phyloP scores from a whole-genome alignment of 2,329 filamentous ascomycete species.

The Talaromyces sp. region DNA sequence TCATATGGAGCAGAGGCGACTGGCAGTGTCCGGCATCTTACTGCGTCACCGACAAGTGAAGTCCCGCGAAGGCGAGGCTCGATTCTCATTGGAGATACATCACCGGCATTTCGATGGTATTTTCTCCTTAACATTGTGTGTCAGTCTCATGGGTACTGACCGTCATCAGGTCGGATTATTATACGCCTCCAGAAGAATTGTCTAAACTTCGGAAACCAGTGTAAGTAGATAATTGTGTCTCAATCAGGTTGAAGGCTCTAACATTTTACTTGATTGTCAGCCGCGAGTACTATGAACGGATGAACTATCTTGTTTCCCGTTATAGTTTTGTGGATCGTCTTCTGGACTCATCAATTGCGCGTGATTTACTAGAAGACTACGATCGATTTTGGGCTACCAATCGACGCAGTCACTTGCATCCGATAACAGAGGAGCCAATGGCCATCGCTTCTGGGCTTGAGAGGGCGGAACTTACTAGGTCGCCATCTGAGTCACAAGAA shows the following conservation, averaged over 20 bases:
- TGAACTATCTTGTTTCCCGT: conserved; percentile 82
- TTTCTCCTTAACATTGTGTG: too few relatives aligned
- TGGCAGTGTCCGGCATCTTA: background rate
- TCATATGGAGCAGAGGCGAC: background rate
- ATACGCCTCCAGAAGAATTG: conserved; percentile 74
- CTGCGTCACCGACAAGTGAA: background rate
- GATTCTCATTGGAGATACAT: conserved; percentile 83
- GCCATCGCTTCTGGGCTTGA: conserved; percentile 23
- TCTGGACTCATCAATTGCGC: conserved; percentile 86
- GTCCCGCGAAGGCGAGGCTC: conserved; percentile 52
- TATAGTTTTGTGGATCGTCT: conserved; percentile 91
- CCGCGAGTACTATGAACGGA: conserved; percentile 82
- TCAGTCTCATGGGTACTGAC: background rate
- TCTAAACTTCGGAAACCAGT: conserved; percentile 68
- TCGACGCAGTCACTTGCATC: conserved; percentile 61
- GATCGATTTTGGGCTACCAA: conserved; percentile 56
- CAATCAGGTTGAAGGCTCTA: too few relatives aligned
- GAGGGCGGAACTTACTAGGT: background rate
- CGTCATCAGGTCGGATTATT: conserved; percentile 66
- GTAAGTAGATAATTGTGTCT: conserved; percentile 32
- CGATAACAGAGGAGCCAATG: conserved; percentile 68
- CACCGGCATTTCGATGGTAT: conserved; percentile 76
- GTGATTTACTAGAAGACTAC: conserved; percentile 88
- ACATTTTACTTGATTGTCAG: conserved; percentile 36
- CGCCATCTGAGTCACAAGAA: background rate